Conservation (phyloP, 2,329 filamentous ascomycete genomes). For the Penicillium rolfsii region DNA sequence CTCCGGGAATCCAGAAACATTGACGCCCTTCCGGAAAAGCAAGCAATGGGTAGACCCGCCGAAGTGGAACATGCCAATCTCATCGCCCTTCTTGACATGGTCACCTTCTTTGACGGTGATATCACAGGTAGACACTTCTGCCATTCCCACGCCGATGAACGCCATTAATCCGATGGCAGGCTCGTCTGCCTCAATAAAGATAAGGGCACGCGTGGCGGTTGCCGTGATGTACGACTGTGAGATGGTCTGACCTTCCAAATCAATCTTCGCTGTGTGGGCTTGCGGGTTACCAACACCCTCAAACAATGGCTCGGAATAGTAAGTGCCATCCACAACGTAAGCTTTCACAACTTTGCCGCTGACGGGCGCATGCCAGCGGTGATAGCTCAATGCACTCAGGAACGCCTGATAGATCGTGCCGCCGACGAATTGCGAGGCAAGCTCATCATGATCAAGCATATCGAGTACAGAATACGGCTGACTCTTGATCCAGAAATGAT, state of each 20-base stretch:
- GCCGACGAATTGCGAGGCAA: constrained; percentile 58
- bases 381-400: constrained; percentile 68
- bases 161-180: constrained; percentile 67
- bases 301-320: constrained; percentile 65
- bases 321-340: constrained; percentile 65
- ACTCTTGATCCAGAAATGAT: constrained; percentile 69
- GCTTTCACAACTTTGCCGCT: constrained; percentile 62
- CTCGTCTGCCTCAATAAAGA: constrained; percentile 73
- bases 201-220: constrained; percentile 69
- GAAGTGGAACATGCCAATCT: constrained; percentile 79
- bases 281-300: constrained; percentile 48
- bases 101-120: constrained; percentile 70
- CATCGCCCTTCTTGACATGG: constrained; percentile 68
- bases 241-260: constrained; percentile 31
- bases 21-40: constrained; percentile 56
- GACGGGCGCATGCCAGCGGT: constrained; percentile 73
- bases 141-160: constrained; percentile 74
- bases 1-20: constrained; percentile 35
- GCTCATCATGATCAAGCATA: constrained; percentile 63
- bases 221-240: constrained; percentile 69
- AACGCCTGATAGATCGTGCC: constrained; percentile 74
- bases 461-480: constrained; percentile 68
- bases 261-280: constrained; percentile 32
- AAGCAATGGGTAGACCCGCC: constrained; percentile 73
- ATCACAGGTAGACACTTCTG: constrained; percentile 74